Base-by-base conservation (phyloP, 1,284 basidiomycete genomes). In the Microbotryum lychnidis-dioicae region DNA sequence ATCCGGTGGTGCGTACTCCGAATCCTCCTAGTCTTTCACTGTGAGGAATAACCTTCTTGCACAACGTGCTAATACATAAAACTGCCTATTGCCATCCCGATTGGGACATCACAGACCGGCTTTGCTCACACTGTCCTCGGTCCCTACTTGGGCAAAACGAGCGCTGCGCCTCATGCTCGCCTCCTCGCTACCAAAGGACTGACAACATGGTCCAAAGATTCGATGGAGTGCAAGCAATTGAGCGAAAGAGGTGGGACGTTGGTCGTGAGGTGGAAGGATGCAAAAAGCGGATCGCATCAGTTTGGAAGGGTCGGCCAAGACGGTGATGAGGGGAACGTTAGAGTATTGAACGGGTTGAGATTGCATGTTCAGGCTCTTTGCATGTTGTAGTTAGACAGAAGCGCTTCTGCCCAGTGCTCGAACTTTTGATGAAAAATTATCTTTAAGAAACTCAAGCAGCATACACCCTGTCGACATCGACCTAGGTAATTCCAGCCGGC, bases 181-280 rank as follows among this genome's bases (percentile, higher is more conserved):
- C 61, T 55, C 4, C 12, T 29, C 42, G 10, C 21, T n/a, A 5
- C 20, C 12, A 7, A 20, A 4, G 44, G n/a, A 9, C 46, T 50
- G 49, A 21, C 6, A 37, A 18, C 14, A n/a, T 25, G 18, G 51
- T 20, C 20, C 3, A 16, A 27, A 8, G 46, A 48, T 23, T 50
- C 18, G 58, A 71, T 31, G 21, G 61, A 25, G 72, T 76, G 63
- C 72, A 80, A 74, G 61, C 81, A 83, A 67, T 82, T 82, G 31
- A 83, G 83, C 67, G 61, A 68, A 12, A 73, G 81, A 50, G 79
- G 79, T 20, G 83, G 83, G 0, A 75, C 79, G n/a, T 64, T 84
- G 44, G 75, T 72, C 51, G 71, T 81, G 27, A 61, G 72, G 2
- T 79, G 75, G 67, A 73, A 79, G 10, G 69, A 75, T 46, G 72